These are phyloP conservation scores for Pleurotus eryngii DNA, from an alignment of 768 basidiomycete species.

Conservation along the genomic window DNA sequence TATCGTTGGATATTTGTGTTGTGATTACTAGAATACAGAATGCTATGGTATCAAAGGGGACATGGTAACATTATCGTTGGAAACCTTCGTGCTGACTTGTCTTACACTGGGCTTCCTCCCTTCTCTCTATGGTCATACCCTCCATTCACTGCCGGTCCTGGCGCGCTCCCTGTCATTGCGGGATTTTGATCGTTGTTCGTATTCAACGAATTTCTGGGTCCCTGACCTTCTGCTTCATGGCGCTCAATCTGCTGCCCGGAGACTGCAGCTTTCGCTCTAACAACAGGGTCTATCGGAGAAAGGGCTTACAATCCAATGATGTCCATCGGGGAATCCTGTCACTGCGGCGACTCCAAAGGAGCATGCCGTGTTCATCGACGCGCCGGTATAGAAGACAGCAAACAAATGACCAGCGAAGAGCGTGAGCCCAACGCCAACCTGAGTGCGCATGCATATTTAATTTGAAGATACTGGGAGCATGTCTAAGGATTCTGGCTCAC, in stretches of 20 bases:
- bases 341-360: slow-evolving; percentile 68
- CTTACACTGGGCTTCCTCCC: background rate
- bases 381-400: slow-evolving; percentile 61
- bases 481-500: slow-evolving; percentile 23
- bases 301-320: slow-evolving; percentile 59
- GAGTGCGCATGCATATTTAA: background rate
- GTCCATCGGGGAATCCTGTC: slow-evolving; percentile 48
- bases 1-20: no score
- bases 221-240: background rate
- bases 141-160: background rate
- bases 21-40: no score
- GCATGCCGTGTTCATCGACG: slow-evolving; percentile 65
- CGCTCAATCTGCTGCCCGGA: background rate
- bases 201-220: background rate
- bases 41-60: no score
- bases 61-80: no score
- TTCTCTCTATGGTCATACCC: background rate
- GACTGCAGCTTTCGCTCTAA: background rate
- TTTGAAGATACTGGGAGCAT: no score
- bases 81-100: no score
- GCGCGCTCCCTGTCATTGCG: background rate
- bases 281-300: slow-evolving; percentile 28
- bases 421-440: slow-evolving; percentile 68
- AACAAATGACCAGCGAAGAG: slow-evolving; percentile 64
- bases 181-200: background rate